These are phyloP conservation scores for Pachysolen tannophilus DNA, from an alignment of 805 yeast genomes.

Conservation along the genomic window DNA sequence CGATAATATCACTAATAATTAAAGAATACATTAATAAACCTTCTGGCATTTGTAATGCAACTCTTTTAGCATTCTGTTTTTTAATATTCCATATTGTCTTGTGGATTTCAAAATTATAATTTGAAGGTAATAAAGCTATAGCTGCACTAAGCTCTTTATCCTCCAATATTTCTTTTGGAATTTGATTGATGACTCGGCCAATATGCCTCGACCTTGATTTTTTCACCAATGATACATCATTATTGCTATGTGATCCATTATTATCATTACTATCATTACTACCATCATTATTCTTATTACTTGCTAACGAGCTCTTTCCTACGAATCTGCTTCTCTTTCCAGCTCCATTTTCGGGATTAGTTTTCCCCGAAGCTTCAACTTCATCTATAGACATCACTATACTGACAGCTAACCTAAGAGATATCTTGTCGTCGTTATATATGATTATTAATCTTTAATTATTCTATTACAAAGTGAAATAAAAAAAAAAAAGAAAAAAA, in stretches of 20 bases:
- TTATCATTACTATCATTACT: constrained; percentile 8
- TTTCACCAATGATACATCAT: constrained; percentile 13
- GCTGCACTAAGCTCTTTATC: constrained; percentile 83
- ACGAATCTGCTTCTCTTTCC: constrained; percentile 5
- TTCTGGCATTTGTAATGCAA: constrained; percentile 96
- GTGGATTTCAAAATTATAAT: constrained; percentile 93
- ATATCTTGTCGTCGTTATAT: too few relatives aligned
- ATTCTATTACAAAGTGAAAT: too few relatives aligned
- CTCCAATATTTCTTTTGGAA: constrained; percentile 77
- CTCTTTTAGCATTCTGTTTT: constrained; percentile 67
- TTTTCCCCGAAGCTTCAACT: too few relatives aligned
- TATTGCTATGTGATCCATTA: constrained; percentile 2
- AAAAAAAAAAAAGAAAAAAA: background rate
- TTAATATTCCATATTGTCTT: constrained; percentile 91
- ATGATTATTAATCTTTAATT: too few relatives aligned
- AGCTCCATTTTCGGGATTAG: constrained; percentile 5
- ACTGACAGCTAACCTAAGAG: too few relatives aligned
- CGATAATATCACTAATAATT: constrained; percentile 83
- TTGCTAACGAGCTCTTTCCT: constrained; percentile 1
- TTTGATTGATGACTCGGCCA: constrained; percentile 69
- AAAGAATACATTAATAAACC: constrained; percentile 85
- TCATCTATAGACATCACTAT: too few relatives aligned
- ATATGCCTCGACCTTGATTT: constrained; percentile 26
- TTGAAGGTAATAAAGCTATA: constrained; percentile 71
- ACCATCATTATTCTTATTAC: background rate